Conservation (phyloP, 2,329 filamentous ascomycete genomes). For the Teratosphaeria destructans region DNA sequence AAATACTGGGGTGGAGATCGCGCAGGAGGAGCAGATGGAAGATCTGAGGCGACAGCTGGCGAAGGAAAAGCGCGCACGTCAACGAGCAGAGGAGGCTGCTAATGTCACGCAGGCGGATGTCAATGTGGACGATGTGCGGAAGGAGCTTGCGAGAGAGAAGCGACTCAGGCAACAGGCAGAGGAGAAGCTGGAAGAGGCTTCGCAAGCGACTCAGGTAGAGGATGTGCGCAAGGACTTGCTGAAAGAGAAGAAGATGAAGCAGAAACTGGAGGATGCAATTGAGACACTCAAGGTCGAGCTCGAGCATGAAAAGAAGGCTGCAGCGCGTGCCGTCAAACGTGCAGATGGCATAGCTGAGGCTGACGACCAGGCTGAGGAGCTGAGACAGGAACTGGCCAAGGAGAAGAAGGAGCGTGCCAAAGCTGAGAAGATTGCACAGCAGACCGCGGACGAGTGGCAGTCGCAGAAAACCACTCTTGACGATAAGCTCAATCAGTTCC, state of each 20-base stretch:
- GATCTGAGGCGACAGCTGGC: slow-evolving; percentile 37
- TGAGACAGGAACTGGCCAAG: slow-evolving; percentile 41
- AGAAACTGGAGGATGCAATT: slow-evolving; percentile 28
- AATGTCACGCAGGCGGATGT: slow-evolving; percentile 22
- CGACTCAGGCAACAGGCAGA: slow-evolving; percentile 23
- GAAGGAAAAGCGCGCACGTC: slow-evolving; percentile 35
- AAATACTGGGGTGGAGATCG: slow-evolving; percentile 40
- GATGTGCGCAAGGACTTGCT: slow-evolving; percentile 24
- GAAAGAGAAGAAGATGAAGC: slow-evolving; percentile 22
- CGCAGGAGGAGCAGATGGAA: slow-evolving; percentile 31
- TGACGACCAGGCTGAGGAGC: slow-evolving; percentile 34
- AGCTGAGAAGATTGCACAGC: slow-evolving; percentile 43
- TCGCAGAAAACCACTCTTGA: slow-evolving; percentile 56
- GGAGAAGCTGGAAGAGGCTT: slow-evolving; percentile 27
- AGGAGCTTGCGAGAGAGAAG: slow-evolving; percentile 24
- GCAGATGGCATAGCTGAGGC: slow-evolving; percentile 32
- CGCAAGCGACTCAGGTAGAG: slow-evolving; percentile 21
- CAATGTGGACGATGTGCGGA: slow-evolving; percentile 22
- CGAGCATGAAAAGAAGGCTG: slow-evolving; percentile 23
- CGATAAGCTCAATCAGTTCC: slow-evolving; percentile 58
- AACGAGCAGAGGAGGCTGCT: slow-evolving; percentile 30
- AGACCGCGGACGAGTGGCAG: slow-evolving; percentile 48
- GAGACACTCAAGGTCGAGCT: slow-evolving; percentile 22
- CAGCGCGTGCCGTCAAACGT: slow-evolving; percentile 30
- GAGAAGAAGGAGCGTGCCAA: slow-evolving; percentile 43